Evolutionary conservation across 1,284 basidiomycete species (phyloP), one percentile per base, ranked within the genome.

Genomic region (Sparassis latifolia): DNA sequence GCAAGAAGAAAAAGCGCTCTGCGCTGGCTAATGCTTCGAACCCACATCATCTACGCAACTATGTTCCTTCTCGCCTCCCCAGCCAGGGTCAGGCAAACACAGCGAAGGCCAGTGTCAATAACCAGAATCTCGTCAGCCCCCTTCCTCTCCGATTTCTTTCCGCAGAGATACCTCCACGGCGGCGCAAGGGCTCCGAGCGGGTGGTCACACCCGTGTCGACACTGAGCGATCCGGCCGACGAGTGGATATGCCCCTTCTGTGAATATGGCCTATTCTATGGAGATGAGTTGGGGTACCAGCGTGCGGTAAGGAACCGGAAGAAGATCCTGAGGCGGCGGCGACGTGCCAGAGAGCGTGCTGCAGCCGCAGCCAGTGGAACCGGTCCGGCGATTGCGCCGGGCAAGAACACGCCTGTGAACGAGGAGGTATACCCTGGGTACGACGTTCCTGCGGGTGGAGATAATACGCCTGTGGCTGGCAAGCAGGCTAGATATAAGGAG

Each of bases 221-320:
- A 58, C 66, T 84, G 50, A 76, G 75, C 50, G 74, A 80, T 62
- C 82, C 86, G 5, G 76, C 73, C 48, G 89, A 91, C 33, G 92
- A 94, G 65, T 94, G 89, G 84, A 86, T 94, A 55, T 95, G 92
- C 64, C 79, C 85, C 56, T 86, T 87, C 61, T 95, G 92, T 72
- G 91, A 94, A 68, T 91, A 91, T 64, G 76, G 81, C 56, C 66
- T 95, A 52, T 92, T 92, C 65, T 95, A 89, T 64, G 86, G 89
- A 7, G 87, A 87, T 52, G 82, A 85, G 30, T 57, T 63, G 47
- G 78, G 77, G 53, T 85, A 81, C 64, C 71, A 78, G 54, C 72
- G 78, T 33, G 86, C 86, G 37, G 73, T 93, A 53, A 73, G 81
- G 64, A 82, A 77, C 58, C 72, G 92, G 54, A 91, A 90, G 72